Evolutionary conservation across 805 yeast genomes (phyloP), one percentile per base, ranked within the genome.

Genomic region (Kodamaea kaohsiungensis): DNA sequence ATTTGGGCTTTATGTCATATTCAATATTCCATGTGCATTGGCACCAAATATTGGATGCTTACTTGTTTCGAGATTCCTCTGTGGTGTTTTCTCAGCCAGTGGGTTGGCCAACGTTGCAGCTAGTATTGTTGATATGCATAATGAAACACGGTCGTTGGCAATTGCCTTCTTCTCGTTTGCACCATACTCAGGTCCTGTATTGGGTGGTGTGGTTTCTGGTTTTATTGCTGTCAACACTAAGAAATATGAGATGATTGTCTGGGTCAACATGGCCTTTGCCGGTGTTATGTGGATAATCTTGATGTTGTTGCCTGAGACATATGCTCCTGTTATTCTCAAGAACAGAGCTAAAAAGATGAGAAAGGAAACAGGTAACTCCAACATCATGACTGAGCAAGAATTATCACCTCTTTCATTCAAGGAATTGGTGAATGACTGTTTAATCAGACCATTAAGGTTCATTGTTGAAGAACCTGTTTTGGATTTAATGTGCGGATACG

Each of bases 191-290:
- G 97, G 97, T 50, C 97, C 97, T 1, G 96, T 89, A 39, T 71
- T 91, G 48, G 97, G 97, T 37, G 96, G 96, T 2, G 72, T 91
- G 52, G 91, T 89, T 38, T 88, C 90, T 64, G 97, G 97, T 40
- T 91, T 91, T 76, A 85, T 91, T 64, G 79, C 86, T 54, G 85
- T 88, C 49, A 82, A 85, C 56, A 80, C 93, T n/a, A 80, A 78
- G 15, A 76, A 88, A 61, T 78, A 84, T 65, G 91, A 86, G 46
- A 68, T 89, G 39, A 81, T 91, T 65, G 83, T 88, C 59, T 91
- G 97, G 97, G 92, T 90, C 53, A 91, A 91, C 67, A 83, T 91
- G 89, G 96, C 92, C 3, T 89, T 91, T 72, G 89, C 95, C 1
- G 97, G 97, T 58, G 81, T 82, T 3, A 85, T 87, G 85, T 87